A percentile compares a stretch with the other conserved stretches of the same genome.
Conservation (phyloP, 768 basidiomycete species). For the Serendipita sp. region DNA sequence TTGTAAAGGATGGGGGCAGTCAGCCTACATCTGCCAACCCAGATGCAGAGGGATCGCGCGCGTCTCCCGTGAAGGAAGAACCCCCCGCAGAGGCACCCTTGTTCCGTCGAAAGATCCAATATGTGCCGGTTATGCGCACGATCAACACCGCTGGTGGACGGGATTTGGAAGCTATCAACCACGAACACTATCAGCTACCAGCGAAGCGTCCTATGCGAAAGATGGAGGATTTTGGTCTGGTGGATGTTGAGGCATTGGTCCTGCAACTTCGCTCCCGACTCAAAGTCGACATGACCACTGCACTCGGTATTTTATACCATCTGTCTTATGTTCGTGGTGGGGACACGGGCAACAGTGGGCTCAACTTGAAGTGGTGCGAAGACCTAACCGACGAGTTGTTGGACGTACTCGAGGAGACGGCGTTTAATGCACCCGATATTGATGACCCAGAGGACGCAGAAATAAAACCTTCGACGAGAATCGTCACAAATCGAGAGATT, state of each 20-base stretch:
- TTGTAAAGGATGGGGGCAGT: neutral
- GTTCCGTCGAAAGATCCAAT: conserved; percentile 66
- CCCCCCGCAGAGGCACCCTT: neutral
- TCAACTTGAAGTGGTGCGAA: conserved; percentile 55
- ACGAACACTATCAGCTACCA: conserved; percentile 36
- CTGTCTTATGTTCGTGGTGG: conserved; percentile 61
- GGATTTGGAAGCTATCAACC: conserved; percentile 50
- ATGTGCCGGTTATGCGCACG: conserved; percentile 64
- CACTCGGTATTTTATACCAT: conserved; percentile 70
- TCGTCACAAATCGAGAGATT: conserved; percentile 52
- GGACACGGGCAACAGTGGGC: conserved; percentile 32
- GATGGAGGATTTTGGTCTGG: conserved; percentile 70
- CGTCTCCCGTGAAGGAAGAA: neutral
- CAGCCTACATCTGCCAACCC: neutral
- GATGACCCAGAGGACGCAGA: conserved; percentile 11
- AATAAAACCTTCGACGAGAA: conserved; percentile 16
- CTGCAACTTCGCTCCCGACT: conserved; percentile 83
- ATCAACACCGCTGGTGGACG: conserved; percentile 66
- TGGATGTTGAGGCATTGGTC: conserved; percentile 86
- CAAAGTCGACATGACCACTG: conserved; percentile 73
- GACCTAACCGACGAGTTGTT: conserved; percentile 78
- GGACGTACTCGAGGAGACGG: conserved; percentile 70
- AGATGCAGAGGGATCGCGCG: neutral
- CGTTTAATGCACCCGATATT: conserved; percentile 36
- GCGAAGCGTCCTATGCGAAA: conserved; percentile 43